phyloP scores from a whole-genome alignment of 805 yeast genomes.

The Lachancea waltii region DNA sequence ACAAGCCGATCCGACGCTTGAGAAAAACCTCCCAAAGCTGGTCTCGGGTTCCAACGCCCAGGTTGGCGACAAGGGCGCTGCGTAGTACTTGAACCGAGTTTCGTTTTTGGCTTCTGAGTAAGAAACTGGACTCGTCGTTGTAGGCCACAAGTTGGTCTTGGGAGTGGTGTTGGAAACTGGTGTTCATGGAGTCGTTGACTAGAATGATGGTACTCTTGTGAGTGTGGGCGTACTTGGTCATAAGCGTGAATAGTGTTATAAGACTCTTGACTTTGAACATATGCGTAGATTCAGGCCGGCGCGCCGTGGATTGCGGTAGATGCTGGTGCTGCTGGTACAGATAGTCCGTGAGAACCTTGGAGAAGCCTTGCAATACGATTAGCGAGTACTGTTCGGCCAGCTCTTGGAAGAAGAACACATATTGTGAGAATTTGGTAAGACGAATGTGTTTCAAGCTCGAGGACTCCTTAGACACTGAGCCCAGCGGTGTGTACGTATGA shows the following conservation, averaged over 20 bases:
- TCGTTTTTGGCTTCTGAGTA: slow-evolving; percentile 10
- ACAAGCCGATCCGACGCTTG: slow-evolving; percentile 23
- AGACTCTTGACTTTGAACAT: slow-evolving; percentile 26
- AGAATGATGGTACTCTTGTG: slow-evolving; percentile 21
- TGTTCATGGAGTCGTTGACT: slow-evolving; percentile 30
- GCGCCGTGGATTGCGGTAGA: background rate
- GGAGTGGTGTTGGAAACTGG: slow-evolving; percentile 19
- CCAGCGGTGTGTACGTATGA: slow-evolving; percentile 12
- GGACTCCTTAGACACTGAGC: background rate
- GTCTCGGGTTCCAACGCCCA: slow-evolving; percentile 27
- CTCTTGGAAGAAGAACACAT: slow-evolving; percentile 22
- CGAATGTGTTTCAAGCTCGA: slow-evolving; percentile 9
- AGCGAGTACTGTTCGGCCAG: slow-evolving; percentile 14
- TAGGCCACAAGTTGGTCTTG: slow-evolving; percentile 14
- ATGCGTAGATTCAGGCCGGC: slow-evolving; percentile 15
- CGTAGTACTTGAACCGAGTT: slow-evolving; percentile 26
- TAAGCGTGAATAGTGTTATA: slow-evolving; percentile 20
- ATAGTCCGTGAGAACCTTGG: slow-evolving; percentile 26
- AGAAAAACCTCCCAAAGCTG: slow-evolving; percentile 29
- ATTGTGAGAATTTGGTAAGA: slow-evolving; percentile 22
- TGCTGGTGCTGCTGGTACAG: too few relatives aligned
- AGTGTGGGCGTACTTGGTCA: slow-evolving; percentile 26
- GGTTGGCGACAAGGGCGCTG: slow-evolving; percentile 28
- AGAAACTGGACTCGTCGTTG: slow-evolving; percentile 12
- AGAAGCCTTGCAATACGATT: slow-evolving; percentile 29